Percentiles rank a stretch among this genome's conserved stretches.
phyloP scores from a whole-genome alignment of 108 stramenopile genomes.

The Pseudonitzschia multiseries region DNA sequence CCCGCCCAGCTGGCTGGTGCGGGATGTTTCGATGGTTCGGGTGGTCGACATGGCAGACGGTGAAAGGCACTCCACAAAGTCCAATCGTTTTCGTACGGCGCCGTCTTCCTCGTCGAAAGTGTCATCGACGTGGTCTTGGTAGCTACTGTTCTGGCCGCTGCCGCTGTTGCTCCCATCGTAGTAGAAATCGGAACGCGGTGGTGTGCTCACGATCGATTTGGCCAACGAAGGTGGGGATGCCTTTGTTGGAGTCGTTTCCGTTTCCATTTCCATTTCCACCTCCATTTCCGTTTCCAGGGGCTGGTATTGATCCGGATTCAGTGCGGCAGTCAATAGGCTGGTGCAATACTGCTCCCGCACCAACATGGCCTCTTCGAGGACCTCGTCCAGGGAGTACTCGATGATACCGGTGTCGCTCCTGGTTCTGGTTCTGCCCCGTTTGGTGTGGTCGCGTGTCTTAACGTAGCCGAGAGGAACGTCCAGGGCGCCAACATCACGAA shows the following conservation, averaged over 20 bases:
- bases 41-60: background rate
- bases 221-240: background rate
- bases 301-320: constrained; percentile 17
- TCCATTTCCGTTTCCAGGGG: too few relatives aligned
- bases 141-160: background rate
- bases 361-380: constrained; percentile 70
- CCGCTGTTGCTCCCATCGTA: background rate
- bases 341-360: constrained; percentile 74
- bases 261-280: too few relatives aligned
- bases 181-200: background rate
- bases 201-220: constrained; percentile 2
- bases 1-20: background rate
- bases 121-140: background rate
- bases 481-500: constrained; percentile 55
- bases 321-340: constrained; percentile 60
- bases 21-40: background rate
- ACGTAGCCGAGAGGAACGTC: constrained; percentile 62
- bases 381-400: constrained; percentile 55
- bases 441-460: constrained; percentile 55
- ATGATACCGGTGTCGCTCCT: background rate
- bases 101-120: background rate
- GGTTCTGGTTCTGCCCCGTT: constrained; percentile 34
- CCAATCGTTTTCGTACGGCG: background rate
- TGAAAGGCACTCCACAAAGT: background rate
- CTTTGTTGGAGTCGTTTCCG: background rate